phyloP scores from a whole-genome alignment of 192 early-diverging fungal species.

The Ambispora gerdemannii region DNA sequence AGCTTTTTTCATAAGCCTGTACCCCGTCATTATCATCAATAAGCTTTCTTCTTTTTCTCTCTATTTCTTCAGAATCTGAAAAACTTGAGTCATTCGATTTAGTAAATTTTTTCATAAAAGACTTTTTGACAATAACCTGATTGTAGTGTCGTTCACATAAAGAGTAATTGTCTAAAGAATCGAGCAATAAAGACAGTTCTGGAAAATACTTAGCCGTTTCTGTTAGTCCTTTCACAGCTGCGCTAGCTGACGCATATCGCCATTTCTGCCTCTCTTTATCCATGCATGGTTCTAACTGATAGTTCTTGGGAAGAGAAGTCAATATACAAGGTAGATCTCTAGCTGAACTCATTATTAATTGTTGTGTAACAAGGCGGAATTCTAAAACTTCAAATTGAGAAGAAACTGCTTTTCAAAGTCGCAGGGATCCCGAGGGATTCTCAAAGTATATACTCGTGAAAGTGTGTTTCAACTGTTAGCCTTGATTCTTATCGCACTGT shows the following conservation, averaged over 20 bases:
- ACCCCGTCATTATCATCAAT: constrained; percentile 1
- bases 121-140: not conserved
- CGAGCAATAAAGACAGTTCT: constrained; percentile 12
- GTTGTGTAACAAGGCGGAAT: constrained; percentile 6
- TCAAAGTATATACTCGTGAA: constrained; percentile 1
- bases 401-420: constrained; percentile 4
- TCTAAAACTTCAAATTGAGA: not conserved
- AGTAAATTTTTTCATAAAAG: not conserved
- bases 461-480: constrained; percentile 13
- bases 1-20: not conserved
- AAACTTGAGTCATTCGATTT: constrained; percentile 18
- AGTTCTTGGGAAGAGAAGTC: not conserved
- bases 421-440: constrained; percentile 3
- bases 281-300: not conserved
- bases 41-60: constrained; percentile 9
- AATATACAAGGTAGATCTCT: constrained; percentile 4
- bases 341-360: not conserved
- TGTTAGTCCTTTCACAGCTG: constrained; percentile 6
- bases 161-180: constrained; percentile 16
- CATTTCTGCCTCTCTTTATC: constrained; percentile 1
- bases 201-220: constrained; percentile 11
- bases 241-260: constrained; percentile 3
- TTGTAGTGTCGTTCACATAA: constrained; percentile 17
- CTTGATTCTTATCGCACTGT: constrained; percentile 10
- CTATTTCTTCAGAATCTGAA: not conserved